Percentiles rank a stretch among this genome's conserved stretches.
Conservation (phyloP, 2,329 filamentous ascomycete genomes). For the Fusarium continuum region DNA sequence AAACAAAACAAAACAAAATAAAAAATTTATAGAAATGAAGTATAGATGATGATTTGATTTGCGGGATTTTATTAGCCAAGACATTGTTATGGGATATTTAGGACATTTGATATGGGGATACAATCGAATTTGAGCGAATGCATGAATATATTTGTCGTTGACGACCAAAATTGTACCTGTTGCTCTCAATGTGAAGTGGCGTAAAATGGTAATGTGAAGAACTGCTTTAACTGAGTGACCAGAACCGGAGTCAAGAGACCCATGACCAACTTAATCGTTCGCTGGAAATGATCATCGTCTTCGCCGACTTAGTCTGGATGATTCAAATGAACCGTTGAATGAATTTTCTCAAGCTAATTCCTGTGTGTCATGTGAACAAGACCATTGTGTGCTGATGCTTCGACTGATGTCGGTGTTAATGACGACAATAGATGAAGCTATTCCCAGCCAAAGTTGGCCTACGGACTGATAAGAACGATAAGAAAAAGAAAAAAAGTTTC, state of each 20-base stretch:
- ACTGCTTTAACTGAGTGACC: not conserved
- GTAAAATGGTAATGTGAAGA: no score
- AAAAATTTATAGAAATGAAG: not conserved
- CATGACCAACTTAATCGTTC: not conserved
- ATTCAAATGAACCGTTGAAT: no score
- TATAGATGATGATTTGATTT: constrained; percentile 10
- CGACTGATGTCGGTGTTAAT: not conserved
- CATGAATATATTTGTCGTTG: constrained; percentile 19
- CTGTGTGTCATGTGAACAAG: not conserved
- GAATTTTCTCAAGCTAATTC: no score
- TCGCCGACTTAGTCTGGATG: no score
- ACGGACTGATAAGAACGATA: constrained; percentile 39
- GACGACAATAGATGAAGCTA: constrained; percentile 16
- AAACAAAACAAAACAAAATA: not conserved
- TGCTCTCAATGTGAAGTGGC: not conserved
- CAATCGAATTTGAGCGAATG: constrained; percentile 16
- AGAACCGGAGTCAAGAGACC: not conserved
- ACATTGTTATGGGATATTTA: constrained; percentile 9
- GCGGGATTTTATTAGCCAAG: constrained; percentile 2
- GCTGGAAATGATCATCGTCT: not conserved
- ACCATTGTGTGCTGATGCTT: not conserved
- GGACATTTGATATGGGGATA: constrained; percentile 9
- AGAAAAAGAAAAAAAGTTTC: constrained; percentile 42
- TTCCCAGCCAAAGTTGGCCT: constrained; percentile 1
- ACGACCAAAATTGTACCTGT: not conserved